Evolutionary conservation across 1,284 basidiomycete genomes (phyloP).

Genomic region (Ceratobasidium sp.): DNA sequence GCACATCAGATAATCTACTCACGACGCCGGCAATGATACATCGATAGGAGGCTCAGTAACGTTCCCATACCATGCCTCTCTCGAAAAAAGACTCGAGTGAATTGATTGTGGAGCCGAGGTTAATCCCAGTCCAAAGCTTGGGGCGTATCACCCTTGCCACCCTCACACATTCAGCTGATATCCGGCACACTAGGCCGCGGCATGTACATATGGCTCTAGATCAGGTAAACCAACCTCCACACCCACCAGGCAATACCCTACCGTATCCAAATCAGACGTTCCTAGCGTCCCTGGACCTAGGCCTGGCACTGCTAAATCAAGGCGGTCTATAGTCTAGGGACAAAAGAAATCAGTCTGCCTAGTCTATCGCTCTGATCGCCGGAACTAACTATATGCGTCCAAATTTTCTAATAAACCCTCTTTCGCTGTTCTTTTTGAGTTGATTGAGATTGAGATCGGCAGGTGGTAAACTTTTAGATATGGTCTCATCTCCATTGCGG

Average conservation of each 20-base stretch:
- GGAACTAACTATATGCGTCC: neutral
- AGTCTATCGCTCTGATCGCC: neutral
- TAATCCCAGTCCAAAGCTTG: too few species aligned
- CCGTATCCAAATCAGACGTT: neutral
- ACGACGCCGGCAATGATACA: too few species aligned
- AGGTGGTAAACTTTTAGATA: too few species aligned
- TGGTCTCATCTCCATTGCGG: neutral
- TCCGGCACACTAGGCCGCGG: conserved; percentile 35
- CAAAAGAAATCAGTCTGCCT: neutral
- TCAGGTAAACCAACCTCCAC: neutral
- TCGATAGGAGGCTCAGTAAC: too few species aligned
- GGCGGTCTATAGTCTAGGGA: neutral
- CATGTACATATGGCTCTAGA: neutral
- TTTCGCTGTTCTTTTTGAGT: too few species aligned
- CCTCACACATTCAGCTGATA: conserved; percentile 16
- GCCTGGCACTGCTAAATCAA: neutral
- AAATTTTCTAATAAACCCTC: too few species aligned
- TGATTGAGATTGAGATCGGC: too few species aligned
- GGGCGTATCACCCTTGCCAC: too few species aligned
- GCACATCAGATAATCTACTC: too few species aligned
- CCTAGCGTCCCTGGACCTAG: neutral
- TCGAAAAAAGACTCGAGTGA: too few species aligned
- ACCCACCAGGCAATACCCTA: neutral
- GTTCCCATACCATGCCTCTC: too few species aligned
- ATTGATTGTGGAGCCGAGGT: too few species aligned